A percentile compares a stretch with the other conserved stretches of the same genome.
These are phyloP conservation scores for Spatholobus suberectus DNA, from an alignment of 306 rosid species.

Conservation along the genomic window DNA sequence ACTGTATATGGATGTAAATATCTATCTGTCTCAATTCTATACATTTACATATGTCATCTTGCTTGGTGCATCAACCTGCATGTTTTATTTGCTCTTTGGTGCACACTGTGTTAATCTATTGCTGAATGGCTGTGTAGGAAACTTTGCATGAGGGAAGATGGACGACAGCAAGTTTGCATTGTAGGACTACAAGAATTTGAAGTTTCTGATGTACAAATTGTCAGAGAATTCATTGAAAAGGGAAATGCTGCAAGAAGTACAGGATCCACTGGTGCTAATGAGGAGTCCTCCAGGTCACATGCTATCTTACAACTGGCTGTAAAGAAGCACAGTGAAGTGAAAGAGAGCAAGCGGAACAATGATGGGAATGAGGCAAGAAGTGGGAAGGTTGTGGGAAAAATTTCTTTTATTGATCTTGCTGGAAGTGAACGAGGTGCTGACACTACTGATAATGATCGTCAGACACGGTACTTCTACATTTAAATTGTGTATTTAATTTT, in stretches of 20 bases:
- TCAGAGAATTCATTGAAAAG: constrained; percentile 89
- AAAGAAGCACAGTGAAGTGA: constrained; percentile 87
- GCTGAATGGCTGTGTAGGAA: constrained; percentile 59
- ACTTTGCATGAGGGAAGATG: constrained; percentile 99
- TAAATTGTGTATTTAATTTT: constrained; percentile 4
- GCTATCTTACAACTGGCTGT: constrained; percentile 92
- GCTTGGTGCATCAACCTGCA: constrained; percentile 13
- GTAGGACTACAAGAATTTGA: constrained; percentile 99
- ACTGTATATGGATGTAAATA: constrained; percentile 20
- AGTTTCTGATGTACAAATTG: constrained; percentile 94
- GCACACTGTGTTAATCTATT: not conserved
- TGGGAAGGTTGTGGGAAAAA: constrained; percentile 94
- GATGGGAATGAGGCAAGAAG: constrained; percentile 82
- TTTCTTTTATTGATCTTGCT: constrained; percentile 98
- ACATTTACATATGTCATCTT: constrained; percentile 16
- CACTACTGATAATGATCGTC: constrained; percentile 99
- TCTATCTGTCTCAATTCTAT: constrained; percentile 28
- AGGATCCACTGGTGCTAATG: constrained; percentile 99
- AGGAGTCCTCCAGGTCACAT: constrained; percentile 98
- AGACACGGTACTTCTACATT: constrained; percentile 72
- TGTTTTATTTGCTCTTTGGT: constrained; percentile 28
- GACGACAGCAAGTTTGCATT: constrained; percentile 97
- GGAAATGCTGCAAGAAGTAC: constrained; percentile 98
- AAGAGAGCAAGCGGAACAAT: constrained; percentile 75
- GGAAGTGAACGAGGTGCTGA: constrained; percentile 99